These are phyloP conservation scores for Penicillium sp. DNA, from an alignment of 2,329 filamentous ascomycete genomes.

Conservation along the genomic window DNA sequence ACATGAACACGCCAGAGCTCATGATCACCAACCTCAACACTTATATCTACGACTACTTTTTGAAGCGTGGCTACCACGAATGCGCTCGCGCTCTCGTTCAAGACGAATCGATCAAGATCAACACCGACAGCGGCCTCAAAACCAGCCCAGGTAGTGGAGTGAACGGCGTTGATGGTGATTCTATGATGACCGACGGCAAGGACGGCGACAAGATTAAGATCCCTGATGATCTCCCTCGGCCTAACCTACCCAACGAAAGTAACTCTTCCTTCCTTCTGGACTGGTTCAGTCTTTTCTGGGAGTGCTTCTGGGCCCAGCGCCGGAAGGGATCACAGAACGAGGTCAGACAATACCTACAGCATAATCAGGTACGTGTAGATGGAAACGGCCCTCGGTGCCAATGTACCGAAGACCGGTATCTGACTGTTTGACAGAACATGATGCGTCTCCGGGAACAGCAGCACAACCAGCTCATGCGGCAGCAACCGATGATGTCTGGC, in stretches of 20 bases:
- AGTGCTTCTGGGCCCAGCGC: constrained; percentile 82
- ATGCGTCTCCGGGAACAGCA: constrained; percentile 69
- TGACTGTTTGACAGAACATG: constrained; percentile 47
- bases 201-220: constrained; percentile 70
- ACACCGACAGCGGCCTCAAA: constrained; percentile 54
- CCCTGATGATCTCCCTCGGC: constrained; percentile 70
- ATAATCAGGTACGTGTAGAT: constrained; percentile 64
- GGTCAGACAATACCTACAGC: constrained; percentile 70
- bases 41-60: constrained; percentile 69
- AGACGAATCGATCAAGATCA: constrained; percentile 58
- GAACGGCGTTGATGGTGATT: constrained; percentile 67
- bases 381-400: constrained; percentile 14
- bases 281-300: constrained; percentile 98
- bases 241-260: constrained; percentile 55
- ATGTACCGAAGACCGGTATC: neutral
- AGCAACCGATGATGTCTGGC: constrained; percentile 58
- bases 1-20: constrained; percentile 36
- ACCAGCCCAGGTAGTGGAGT: constrained; percentile 67
- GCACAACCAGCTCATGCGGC: constrained; percentile 71
- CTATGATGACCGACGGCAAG: constrained; percentile 79
- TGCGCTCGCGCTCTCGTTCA: constrained; percentile 71
- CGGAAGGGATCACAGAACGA: constrained; percentile 60
- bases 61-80: constrained; percentile 78
- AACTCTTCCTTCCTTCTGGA: constrained; percentile 81
- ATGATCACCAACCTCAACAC: constrained; percentile 53